Percentiles rank a stretch among this genome's conserved stretches.
Evolutionary conservation across 176 grass and related monocot genomes (phyloP).

Genomic region (Chrysopogon serrulatus): DNA sequence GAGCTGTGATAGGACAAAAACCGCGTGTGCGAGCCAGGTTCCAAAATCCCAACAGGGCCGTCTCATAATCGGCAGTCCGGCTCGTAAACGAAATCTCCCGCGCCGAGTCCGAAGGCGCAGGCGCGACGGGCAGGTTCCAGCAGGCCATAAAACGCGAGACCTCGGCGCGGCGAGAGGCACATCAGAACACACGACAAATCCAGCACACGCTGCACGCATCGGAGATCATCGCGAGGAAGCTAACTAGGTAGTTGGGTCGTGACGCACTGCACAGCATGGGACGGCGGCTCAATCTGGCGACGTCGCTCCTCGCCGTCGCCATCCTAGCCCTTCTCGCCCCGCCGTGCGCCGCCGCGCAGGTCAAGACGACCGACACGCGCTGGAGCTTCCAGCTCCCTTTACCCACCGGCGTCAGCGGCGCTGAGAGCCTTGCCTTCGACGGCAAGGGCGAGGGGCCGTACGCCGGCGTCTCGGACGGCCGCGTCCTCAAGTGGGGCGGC

Average conservation of each 20-base stretch:
- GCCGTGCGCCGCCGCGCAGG: neutral
- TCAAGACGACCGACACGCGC: constrained; percentile 29
- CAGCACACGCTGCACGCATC: neutral
- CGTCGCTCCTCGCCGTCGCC: neutral
- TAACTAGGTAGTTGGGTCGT: neutral
- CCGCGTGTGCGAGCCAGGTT: no score
- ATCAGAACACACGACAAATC: neutral
- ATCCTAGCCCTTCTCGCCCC: neutral
- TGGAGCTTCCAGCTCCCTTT: no score
- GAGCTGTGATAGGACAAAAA: no score
- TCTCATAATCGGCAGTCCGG: neutral
- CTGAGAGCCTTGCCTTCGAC: no score
- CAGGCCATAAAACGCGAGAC: neutral
- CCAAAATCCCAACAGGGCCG: no score
- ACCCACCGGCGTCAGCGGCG: no score
- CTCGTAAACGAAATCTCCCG: neutral
- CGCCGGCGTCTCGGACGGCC: no score
- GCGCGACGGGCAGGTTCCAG: neutral
- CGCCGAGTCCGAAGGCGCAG: neutral
- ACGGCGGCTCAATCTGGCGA: neutral
- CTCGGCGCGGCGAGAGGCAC: neutral
- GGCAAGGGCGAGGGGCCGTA: no score
- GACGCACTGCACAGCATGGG: neutral
- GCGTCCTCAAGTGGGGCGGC: no score
- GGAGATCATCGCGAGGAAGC: neutral